Conservation (phyloP, 2,329 filamentous ascomycete genomes). For the Fusarium sp. region DNA sequence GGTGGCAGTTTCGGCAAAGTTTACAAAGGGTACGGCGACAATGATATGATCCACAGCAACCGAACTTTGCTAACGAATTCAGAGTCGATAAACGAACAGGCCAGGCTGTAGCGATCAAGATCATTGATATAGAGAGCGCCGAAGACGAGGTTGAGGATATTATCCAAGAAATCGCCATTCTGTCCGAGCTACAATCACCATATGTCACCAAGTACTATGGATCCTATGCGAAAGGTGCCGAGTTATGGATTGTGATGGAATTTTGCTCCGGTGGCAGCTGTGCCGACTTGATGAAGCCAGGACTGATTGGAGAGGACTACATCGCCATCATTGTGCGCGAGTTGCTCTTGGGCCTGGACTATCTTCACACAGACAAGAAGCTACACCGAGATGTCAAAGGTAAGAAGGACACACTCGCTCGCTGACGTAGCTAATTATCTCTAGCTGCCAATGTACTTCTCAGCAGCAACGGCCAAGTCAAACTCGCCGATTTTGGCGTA, state of each 20-base stretch:
- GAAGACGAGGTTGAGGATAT: slow-evolving; percentile 99
- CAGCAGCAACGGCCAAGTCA: slow-evolving; percentile 91
- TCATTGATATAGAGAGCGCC: slow-evolving; percentile 98
- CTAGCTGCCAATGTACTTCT: slow-evolving; percentile 92
- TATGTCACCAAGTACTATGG: slow-evolving; percentile 99
- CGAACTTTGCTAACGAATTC: slow-evolving; percentile 18
- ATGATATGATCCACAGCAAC: neutral
- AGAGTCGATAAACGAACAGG: slow-evolving; percentile 94
- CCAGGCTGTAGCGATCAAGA: slow-evolving; percentile 95
- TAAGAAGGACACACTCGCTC: slow-evolving; percentile 50
- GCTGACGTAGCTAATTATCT: neutral
- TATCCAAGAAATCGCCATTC: slow-evolving; percentile 97
- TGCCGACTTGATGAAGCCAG: slow-evolving; percentile 94
- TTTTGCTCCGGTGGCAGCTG: slow-evolving; percentile 98
- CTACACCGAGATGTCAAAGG: slow-evolving; percentile 96
- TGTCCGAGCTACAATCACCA: slow-evolving; percentile 94
- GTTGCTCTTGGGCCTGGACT: slow-evolving; percentile 88
- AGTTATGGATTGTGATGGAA: slow-evolving; percentile 99
- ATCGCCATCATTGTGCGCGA: slow-evolving; percentile 96
- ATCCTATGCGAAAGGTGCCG: slow-evolving; percentile 93
- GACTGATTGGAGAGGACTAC: slow-evolving; percentile 90
- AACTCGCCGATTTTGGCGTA: slow-evolving; percentile 96
- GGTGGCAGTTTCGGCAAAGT: slow-evolving; percentile 99
- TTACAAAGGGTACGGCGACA: slow-evolving; percentile 82
- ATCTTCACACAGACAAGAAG: slow-evolving; percentile 95